Conservation (phyloP, 805 yeast genomes). For the Zygoascus flipseniorum region DNA sequence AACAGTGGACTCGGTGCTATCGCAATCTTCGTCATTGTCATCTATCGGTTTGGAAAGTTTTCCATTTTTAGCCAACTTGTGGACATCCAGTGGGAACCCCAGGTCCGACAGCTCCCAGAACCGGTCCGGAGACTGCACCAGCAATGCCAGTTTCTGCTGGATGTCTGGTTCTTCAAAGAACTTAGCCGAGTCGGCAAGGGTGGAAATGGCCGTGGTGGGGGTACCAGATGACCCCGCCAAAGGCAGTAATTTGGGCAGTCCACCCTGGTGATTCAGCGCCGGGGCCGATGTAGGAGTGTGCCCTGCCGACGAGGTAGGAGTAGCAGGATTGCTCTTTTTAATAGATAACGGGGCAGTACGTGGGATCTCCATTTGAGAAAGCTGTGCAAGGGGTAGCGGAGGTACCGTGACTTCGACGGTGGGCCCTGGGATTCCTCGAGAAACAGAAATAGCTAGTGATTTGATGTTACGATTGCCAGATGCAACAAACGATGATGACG, state of each 20-base stretch:
- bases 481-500: too few relatives aligned
- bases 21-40: not conserved
- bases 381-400: not conserved
- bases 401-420: not conserved
- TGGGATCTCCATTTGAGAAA: not conserved
- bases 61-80: not conserved
- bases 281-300: not conserved
- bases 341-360: not conserved
- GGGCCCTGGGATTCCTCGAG: not conserved
- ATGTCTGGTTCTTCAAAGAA: constrained; percentile 15
- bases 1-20: not conserved
- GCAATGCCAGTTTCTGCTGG: constrained; percentile 12
- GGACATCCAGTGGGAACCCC: constrained; percentile 17
- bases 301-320: not conserved
- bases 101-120: constrained; percentile 21
- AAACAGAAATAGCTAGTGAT: not conserved
- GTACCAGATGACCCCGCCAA: not conserved
- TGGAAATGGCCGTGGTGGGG: not conserved
- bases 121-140: constrained; percentile 8
- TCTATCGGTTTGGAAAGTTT: not conserved
- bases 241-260: not conserved
- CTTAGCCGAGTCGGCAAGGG: constrained; percentile 8
- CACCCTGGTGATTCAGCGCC: not conserved
- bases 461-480: not conserved
- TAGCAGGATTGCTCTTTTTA: not conserved